Evolutionary conservation across 23 red algal genomes (phyloP), one percentile per base, ranked within the genome.

Genomic region (Gracilaria gracilis): DNA sequence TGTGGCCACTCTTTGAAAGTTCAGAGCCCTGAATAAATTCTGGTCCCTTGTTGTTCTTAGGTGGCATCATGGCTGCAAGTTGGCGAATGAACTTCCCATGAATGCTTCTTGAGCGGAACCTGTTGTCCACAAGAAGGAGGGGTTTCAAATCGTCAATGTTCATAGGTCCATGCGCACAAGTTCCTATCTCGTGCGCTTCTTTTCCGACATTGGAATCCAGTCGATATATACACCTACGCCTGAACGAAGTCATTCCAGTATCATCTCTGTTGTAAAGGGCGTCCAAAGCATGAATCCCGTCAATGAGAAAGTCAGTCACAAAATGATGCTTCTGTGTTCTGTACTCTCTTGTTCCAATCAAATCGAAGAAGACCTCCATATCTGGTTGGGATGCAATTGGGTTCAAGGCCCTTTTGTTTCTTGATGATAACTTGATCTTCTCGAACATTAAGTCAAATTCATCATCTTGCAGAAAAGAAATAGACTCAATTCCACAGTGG

Each of bases 261-360:
- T 75, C 70, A 40, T 88, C 55, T 61, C 55, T 58, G 50, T 88
- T 88, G 38, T 73, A 76, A 33, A 88, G 48, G 2, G 84, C 84
- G 28, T 88, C 84, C 21, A 88, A n/a, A 17, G 84, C 67, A 34
- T 88, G 84, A 12, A 88, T 88, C 25, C 67, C 84, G 34, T 88
- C 84, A 35, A 61, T 67, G 23, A 88, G 66, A 46, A 88, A 88
- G 71, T 88, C 84, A 21, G 84, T 88, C 4, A 88, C 53, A 61
- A 88, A 88, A 48, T 88, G 84, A 62, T 88, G 84, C 34, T 88
- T 69, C 28, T 88, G 84, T 38, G 84, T 67, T 19, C 84, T 75
- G 54, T 88, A 88, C 57, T 70, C 71, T 38, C 84, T 34, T 17
- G 67, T 88, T 0, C 84, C 84, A 42, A 88, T 88, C 27, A 88